These are phyloP conservation scores for Mrakia hoshinonis DNA, from an alignment of 768 basidiomycete genomes.

Conservation along the genomic window DNA sequence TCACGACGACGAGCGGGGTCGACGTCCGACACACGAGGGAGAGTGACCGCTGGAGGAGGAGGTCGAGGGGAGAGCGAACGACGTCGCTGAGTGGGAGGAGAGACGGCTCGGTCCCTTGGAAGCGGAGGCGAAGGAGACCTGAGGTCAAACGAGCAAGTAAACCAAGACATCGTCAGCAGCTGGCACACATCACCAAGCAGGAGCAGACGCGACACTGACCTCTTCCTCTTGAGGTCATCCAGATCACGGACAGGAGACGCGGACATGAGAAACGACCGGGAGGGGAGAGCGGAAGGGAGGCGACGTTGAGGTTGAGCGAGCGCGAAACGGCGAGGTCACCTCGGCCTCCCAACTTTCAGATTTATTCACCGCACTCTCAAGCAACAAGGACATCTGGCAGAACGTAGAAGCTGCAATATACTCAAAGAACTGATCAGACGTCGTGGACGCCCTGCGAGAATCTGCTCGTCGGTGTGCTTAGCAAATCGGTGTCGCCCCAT, in stretches of 20 bases:
- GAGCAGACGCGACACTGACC: slow-evolving; percentile 16
- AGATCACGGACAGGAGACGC: background rate
- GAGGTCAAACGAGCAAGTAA: background rate
- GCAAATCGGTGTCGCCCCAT: too few species aligned
- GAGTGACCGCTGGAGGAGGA: slow-evolving; percentile 39
- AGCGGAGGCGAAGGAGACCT: slow-evolving; percentile 38
- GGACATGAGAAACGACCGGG: background rate
- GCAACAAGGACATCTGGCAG: too few species aligned
- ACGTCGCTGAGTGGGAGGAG: slow-evolving; percentile 38
- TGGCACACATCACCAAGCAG: too few species aligned
- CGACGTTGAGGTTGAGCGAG: background rate
- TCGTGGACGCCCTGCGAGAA: background rate
- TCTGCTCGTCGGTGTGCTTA: too few species aligned
- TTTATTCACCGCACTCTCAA: background rate
- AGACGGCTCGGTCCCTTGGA: slow-evolving; percentile 38
- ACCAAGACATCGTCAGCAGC: background rate
- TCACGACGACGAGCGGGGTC: slow-evolving; percentile 68
- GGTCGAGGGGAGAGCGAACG: slow-evolving; percentile 36
- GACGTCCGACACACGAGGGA: slow-evolving; percentile 56
- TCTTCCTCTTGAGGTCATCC: slow-evolving; percentile 31
- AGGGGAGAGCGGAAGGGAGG: background rate
- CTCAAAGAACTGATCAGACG: too few species aligned
- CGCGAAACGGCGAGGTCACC: background rate
- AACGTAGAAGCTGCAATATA: too few species aligned
- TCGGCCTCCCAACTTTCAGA: background rate